A percentile compares a stretch with the other conserved stretches of the same genome.
These are phyloP conservation scores for Pythium phragmitis DNA, from an alignment of 352 stramenopile species.

Conservation along the genomic window DNA sequence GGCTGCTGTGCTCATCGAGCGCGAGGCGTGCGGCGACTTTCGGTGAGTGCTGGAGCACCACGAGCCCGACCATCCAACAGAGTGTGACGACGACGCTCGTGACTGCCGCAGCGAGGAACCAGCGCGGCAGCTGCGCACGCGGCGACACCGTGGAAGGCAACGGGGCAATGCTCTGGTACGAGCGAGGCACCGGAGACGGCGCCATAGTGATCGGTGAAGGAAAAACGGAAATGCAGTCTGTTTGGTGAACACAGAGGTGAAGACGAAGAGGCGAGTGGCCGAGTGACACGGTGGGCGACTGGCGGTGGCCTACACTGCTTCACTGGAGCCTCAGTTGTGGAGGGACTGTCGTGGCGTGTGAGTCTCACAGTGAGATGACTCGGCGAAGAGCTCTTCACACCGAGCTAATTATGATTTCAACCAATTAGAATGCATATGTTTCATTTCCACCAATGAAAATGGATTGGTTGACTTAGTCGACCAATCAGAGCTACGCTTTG, in stretches of 20 bases:
- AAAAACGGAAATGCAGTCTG: background rate
- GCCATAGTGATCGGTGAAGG: background rate
- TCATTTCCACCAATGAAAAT: constrained; percentile 5
- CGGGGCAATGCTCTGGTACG: constrained; percentile 12
- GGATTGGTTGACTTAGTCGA: background rate
- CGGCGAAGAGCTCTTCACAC: constrained; percentile 5
- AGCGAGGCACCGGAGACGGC: constrained; percentile 4
- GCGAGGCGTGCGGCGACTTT: constrained; percentile 24
- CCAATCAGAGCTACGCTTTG: constrained; percentile 1
- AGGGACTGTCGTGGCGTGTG: no score
- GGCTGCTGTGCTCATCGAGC: constrained; percentile 18
- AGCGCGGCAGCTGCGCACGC: constrained; percentile 39
- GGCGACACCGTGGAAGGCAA: background rate
- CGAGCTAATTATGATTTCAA: background rate
- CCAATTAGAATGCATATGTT: constrained; percentile 1
- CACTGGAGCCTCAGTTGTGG: no score
- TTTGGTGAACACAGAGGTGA: background rate
- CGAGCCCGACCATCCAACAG: constrained; percentile 50
- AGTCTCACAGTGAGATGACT: background rate
- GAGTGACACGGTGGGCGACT: background rate
- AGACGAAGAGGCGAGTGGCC: background rate
- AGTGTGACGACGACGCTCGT: constrained; percentile 44
- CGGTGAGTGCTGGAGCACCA: constrained; percentile 39
- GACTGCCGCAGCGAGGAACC: constrained; percentile 45
- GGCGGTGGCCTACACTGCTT: background rate